Conservation (phyloP, 2,329 filamentous ascomycete genomes). For the Talaromyces sp. region DNA sequence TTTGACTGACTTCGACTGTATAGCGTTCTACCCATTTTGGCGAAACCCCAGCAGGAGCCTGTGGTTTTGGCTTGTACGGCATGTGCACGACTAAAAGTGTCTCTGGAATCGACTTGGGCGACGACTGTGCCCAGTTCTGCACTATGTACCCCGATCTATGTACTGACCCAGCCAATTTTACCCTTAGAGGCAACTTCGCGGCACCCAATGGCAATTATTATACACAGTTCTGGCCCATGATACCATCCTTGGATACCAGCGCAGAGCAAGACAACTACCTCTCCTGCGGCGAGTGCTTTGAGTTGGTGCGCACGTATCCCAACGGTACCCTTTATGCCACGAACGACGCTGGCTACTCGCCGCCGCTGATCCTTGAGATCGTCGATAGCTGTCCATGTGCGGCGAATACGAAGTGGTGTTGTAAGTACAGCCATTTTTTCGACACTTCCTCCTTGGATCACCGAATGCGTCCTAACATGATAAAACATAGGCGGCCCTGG, state of each 20-base stretch:
- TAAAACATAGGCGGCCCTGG: slow-evolving; percentile 7
- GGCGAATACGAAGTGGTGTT: slow-evolving; percentile 14
- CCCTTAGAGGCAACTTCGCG: slow-evolving; percentile 11
- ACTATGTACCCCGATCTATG: slow-evolving; percentile 10
- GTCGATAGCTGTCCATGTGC: slow-evolving; percentile 14
- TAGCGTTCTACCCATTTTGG: slow-evolving; percentile 15
- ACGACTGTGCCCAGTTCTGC: slow-evolving; percentile 12
- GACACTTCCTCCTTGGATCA: neutral
- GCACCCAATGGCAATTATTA: slow-evolving; percentile 13
- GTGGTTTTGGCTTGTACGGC: slow-evolving; percentile 13
- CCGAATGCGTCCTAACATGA: neutral
- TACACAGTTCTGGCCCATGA: slow-evolving; percentile 15
- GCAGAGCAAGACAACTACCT: slow-evolving; percentile 16
- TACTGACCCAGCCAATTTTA: slow-evolving; percentile 8
- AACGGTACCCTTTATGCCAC: slow-evolving; percentile 13
- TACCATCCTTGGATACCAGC: slow-evolving; percentile 10
- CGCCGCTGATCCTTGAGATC: slow-evolving; percentile 10
- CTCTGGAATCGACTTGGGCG: slow-evolving; percentile 14
- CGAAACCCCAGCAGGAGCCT: slow-evolving; percentile 17
- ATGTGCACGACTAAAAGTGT: slow-evolving; percentile 13
- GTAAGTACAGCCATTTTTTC: slow-evolving; percentile 1
- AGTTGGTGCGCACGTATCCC: slow-evolving; percentile 11
- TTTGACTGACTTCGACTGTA: neutral
- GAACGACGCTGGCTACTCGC: slow-evolving; percentile 8
- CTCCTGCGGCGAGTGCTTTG: slow-evolving; percentile 14